Conservation (phyloP, 148 eudicot genomes). For the Camellia sinensis region DNA sequence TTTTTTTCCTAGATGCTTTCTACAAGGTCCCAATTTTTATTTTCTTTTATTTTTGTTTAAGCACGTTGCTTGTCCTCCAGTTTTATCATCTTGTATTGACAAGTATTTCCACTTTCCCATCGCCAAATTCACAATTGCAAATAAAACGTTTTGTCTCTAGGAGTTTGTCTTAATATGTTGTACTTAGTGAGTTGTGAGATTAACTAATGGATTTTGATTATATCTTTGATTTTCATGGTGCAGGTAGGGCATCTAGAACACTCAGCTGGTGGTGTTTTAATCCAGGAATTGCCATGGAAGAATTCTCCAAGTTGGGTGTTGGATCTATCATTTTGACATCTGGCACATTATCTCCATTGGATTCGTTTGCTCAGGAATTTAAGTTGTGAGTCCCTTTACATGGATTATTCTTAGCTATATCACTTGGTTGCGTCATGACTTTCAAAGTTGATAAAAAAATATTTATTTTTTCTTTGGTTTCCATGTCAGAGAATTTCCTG, state of each 20-base stretch:
- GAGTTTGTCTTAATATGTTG: too few relatives aligned
- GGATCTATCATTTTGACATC: conserved; percentile 97
- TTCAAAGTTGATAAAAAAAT: not conserved
- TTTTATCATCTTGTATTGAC: too few relatives aligned
- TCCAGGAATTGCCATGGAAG: conserved; percentile 96
- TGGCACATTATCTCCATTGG: conserved; percentile 97
- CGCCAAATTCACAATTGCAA: too few relatives aligned
- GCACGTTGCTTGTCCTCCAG: too few relatives aligned
- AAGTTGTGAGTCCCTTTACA: conserved; percentile 61
- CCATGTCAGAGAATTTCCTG: conserved; percentile 69
- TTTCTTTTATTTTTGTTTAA: too few relatives aligned
- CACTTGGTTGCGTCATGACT: not conserved
- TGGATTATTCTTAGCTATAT: conserved; percentile 13
- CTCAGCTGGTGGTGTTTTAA: conserved; percentile 99
- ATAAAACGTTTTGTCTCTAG: too few relatives aligned
- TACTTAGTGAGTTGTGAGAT: too few relatives aligned
- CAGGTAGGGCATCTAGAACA: conserved; percentile 75
- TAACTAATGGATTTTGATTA: too few relatives aligned
- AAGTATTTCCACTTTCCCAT: too few relatives aligned
- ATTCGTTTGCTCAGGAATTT: conserved; percentile 93
- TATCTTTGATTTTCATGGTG: conserved; percentile 19
- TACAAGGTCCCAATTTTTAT: too few relatives aligned
- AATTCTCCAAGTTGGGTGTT: conserved; percentile 67
- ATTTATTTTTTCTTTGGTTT: conserved; percentile 4
- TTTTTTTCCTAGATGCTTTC: too few relatives aligned